Conservation (phyloP, 1,284 basidiomycete species). For the Rugosomyces carneus region DNA sequence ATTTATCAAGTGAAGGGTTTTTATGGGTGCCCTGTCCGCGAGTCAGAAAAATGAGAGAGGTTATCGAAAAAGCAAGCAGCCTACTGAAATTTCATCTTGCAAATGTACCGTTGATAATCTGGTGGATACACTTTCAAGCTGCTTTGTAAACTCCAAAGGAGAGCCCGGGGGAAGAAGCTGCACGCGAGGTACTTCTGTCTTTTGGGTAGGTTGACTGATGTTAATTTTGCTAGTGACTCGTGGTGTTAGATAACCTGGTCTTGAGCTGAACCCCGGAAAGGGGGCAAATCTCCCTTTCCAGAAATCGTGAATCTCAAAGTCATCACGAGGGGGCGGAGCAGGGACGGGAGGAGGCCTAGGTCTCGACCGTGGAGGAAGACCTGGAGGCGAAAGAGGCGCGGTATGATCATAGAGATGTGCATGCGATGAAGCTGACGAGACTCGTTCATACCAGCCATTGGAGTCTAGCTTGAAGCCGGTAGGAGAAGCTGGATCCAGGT, state of each 20-base stretch:
- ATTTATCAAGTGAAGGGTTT: conserved; percentile 32
- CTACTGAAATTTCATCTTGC: conserved; percentile 4
- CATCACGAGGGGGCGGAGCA: conserved; percentile 1
- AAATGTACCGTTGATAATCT: conserved; percentile 2
- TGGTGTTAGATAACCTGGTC: conserved; percentile 23
- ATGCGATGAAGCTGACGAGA: not conserved
- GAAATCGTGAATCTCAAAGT: conserved; percentile 25
- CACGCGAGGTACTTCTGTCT: conserved; percentile 4
- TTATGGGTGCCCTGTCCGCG: conserved; percentile 1
- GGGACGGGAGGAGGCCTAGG: not conserved
- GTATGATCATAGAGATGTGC: not conserved
- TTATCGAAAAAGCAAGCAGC: not conserved
- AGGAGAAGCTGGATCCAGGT: not conserved
- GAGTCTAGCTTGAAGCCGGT: conserved; percentile 9
- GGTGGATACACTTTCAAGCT: conserved; percentile 3
- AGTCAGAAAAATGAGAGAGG: not conserved
- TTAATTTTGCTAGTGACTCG: conserved; percentile 17
- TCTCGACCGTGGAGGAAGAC: not conserved
- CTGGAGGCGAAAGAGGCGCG: conserved; percentile 1
- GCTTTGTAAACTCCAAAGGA: conserved; percentile 6
- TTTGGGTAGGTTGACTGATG: conserved; percentile 18
- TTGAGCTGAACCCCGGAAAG: conserved; percentile 33
- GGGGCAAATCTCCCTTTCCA: conserved; percentile 38
- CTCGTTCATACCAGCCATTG: conserved; percentile 16
- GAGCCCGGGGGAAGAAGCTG: conserved; percentile 23